These are phyloP conservation scores for Calonectria naviculata DNA, from an alignment of 2,329 filamentous ascomycete genomes.

Conservation along the genomic window DNA sequence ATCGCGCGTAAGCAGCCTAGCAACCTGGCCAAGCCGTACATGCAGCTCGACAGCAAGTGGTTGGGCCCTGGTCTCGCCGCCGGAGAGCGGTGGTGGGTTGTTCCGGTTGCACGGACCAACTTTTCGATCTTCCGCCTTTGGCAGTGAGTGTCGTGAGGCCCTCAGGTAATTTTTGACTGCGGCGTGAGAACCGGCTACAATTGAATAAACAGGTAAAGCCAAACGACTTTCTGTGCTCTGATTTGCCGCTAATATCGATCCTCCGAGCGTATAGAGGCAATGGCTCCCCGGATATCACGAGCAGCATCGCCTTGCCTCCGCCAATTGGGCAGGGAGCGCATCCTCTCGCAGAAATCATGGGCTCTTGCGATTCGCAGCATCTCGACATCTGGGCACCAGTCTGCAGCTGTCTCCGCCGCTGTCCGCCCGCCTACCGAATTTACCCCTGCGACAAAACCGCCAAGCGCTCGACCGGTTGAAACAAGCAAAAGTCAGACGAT, in stretches of 20 bases:
- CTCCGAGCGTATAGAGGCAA: slow-evolving; percentile 5
- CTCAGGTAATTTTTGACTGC: slow-evolving; percentile 34
- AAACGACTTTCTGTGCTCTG: background rate
- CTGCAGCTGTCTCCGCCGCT: slow-evolving; percentile 37
- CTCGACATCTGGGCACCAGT: slow-evolving; percentile 40
- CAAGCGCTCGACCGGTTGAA: slow-evolving; percentile 86
- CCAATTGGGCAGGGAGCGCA: slow-evolving; percentile 35
- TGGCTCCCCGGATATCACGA: slow-evolving; percentile 39
- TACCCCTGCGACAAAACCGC: slow-evolving; percentile 80
- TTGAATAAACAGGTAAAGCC: slow-evolving; percentile 23
- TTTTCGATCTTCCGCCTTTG: slow-evolving; percentile 19
- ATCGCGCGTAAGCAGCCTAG: slow-evolving; percentile 45
- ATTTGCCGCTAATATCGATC: slow-evolving; percentile 4
- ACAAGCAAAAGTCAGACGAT: slow-evolving; percentile 90
- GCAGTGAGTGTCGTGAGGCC: background rate
- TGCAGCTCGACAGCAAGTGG: slow-evolving; percentile 24
- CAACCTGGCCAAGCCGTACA: slow-evolving; percentile 32
- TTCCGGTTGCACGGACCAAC: slow-evolving; percentile 36
- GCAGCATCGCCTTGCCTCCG: slow-evolving; percentile 37
- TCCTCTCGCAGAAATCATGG: slow-evolving; percentile 29
- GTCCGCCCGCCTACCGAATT: slow-evolving; percentile 57
- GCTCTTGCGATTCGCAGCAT: slow-evolving; percentile 36
- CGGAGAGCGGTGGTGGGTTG: slow-evolving; percentile 37
- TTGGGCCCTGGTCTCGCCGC: slow-evolving; percentile 23
- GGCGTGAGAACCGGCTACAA: slow-evolving; percentile 18